Base-by-base conservation (phyloP, 441 rosid species). In the Croton laevigatus region DNA sequence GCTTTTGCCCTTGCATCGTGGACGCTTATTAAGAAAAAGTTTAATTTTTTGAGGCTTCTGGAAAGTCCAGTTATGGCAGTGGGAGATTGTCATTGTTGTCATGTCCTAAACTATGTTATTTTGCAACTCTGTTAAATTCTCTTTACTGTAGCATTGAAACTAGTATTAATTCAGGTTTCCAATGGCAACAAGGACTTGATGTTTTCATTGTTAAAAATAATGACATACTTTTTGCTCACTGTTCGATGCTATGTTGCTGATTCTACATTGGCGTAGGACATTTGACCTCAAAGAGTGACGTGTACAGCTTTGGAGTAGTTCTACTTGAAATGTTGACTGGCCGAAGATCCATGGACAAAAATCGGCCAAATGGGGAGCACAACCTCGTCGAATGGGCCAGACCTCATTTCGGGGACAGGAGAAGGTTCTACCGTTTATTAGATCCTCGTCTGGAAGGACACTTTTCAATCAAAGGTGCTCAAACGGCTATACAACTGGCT, bases 221-320 rank as follows among this genome's bases (percentile, higher is more conserved):
- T 17, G 42, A 12, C 23, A n/a, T 13, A 6, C 34, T 53, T 20
- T 53, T 53, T 61, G 20, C 53, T 53, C 32, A 62, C 44, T 52
- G 53, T 16, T 37, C 54, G 36, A 44, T 71, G 57, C 38, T 66
- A 2, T 60, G 62, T 68, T 54, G 20, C 42, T 49, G 14, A 5
- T 67, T 63, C 61, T 17, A 20, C 8, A 3, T 52, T 75, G 71
- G 59, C 11, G n/a, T 71, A 83, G 86, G 86, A 57, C 87, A 83
- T 70, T 76, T 83, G 63, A 79, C 87, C 10, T 77, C 84, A 59
- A 81, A 74, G 78, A 83, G 87, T 34, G 87, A 83, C 68, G 87
- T 83, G 22, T 83, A 81, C 74, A 83, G 84, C 62, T 83, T 83
- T 55, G 87, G 87, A 64, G 87, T 83, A 20, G 87, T 83, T 61